Conservation (phyloP, 352 stramenopile species). For the Phytopythium kandeliae region DNA sequence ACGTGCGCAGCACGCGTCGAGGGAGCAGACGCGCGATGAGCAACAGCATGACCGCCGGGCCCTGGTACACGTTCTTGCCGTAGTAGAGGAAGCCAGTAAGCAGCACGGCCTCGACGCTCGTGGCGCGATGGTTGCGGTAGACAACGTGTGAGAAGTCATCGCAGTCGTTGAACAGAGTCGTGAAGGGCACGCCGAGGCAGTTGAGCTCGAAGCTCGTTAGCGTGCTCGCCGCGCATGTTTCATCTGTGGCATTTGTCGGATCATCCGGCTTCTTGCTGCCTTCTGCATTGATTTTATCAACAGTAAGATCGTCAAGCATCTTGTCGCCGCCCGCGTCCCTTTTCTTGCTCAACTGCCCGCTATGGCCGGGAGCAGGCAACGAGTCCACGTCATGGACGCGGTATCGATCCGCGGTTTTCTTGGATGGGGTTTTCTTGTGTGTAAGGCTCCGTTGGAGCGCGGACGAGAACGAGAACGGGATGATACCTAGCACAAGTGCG, state of each 20-base stretch:
- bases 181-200: slow-evolving; percentile 15
- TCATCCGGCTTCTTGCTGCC: too few relatives aligned
- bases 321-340: not conserved
- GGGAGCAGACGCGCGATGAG: slow-evolving; percentile 18
- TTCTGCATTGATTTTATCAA: too few relatives aligned
- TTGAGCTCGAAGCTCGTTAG: slow-evolving; percentile 17
- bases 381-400: not conserved
- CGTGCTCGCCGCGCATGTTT: not conserved
- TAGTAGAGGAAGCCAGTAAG: slow-evolving; percentile 18
- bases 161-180: slow-evolving; percentile 17
- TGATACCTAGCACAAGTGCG: slow-evolving; percentile 11
- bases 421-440: too few relatives aligned
- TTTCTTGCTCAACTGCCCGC: not conserved
- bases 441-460: too few relatives aligned
- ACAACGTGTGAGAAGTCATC: slow-evolving; percentile 15
- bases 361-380: not conserved
- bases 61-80: slow-evolving; percentile 16
- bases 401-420: too few relatives aligned
- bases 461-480: slow-evolving; percentile 9
- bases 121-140: slow-evolving; percentile 6
- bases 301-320: too few relatives aligned
- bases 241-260: too few relatives aligned
- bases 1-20: slow-evolving; percentile 17
- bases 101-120: slow-evolving; percentile 14
- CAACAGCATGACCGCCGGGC: slow-evolving; percentile 12